Conservation (phyloP, 2,329 filamentous ascomycete genomes). For the Fusarium sp. region DNA sequence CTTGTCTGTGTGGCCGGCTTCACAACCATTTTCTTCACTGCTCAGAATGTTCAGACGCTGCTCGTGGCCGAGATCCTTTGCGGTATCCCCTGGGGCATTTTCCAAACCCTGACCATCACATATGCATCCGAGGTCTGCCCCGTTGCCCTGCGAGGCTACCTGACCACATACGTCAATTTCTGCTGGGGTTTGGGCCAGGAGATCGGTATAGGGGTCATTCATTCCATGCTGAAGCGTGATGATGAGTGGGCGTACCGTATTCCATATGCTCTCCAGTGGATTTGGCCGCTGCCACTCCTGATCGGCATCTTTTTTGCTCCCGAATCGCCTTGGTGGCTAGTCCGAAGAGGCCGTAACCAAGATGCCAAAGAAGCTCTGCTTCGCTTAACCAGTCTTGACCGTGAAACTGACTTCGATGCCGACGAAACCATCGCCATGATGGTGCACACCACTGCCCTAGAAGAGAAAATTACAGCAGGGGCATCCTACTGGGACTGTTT, state of each 20-base stretch:
- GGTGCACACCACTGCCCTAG: slow-evolving; percentile 86
- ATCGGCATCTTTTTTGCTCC: slow-evolving; percentile 76
- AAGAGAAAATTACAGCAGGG: slow-evolving; percentile 79
- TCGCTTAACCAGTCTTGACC: slow-evolving; percentile 71
- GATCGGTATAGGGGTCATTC: slow-evolving; percentile 79
- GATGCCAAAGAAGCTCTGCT: slow-evolving; percentile 75
- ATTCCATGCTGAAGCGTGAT: slow-evolving; percentile 71
- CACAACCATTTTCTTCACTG: slow-evolving; percentile 74
- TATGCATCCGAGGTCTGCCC: slow-evolving; percentile 81
- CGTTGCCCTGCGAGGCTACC: slow-evolving; percentile 75
- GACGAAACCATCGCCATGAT: slow-evolving; percentile 93
- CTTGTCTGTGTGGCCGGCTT: slow-evolving; percentile 67
- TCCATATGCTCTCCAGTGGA: slow-evolving; percentile 81
- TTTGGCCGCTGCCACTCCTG: slow-evolving; percentile 77
- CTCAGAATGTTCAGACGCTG: slow-evolving; percentile 68
- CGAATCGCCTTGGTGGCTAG: slow-evolving; percentile 81
- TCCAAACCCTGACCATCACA: slow-evolving; percentile 70
- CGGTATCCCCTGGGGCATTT: slow-evolving; percentile 72
- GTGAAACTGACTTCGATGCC: slow-evolving; percentile 79
- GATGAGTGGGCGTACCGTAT: slow-evolving; percentile 78
- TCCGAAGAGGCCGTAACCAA: slow-evolving; percentile 71
- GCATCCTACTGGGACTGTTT: slow-evolving; percentile 87
- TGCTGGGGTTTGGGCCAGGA: slow-evolving; percentile 83
- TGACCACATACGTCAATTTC: slow-evolving; percentile 81
- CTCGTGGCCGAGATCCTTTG: slow-evolving; percentile 72